Conservation (phyloP, 2,329 filamentous ascomycete species). For the Metarhizium anisopliae region DNA sequence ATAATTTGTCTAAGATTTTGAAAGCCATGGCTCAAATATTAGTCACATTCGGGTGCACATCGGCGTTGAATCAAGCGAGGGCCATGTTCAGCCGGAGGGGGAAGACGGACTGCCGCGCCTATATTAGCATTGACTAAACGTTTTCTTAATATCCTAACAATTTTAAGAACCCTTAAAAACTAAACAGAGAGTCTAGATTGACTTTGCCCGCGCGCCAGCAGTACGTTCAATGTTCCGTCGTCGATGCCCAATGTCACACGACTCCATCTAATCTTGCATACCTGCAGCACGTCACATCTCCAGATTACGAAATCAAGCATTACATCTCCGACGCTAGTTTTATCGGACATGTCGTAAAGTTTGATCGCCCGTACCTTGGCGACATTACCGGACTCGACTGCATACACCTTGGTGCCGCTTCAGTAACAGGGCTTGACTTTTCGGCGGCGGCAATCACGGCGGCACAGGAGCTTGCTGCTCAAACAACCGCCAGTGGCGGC, state of each 20-base stretch:
- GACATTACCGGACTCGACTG: conserved; percentile 5
- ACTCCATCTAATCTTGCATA: background rate
- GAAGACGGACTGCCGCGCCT: too few relatives aligned
- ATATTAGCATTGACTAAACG: too few relatives aligned
- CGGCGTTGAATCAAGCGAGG: too few relatives aligned
- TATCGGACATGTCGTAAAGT: background rate
- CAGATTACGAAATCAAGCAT: conserved; percentile 7
- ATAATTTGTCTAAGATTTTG: too few relatives aligned
- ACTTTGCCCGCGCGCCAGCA: background rate
- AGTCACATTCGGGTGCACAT: too few relatives aligned
- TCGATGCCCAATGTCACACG: background rate
- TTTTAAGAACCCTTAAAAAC: too few relatives aligned
- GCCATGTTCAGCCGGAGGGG: too few relatives aligned
- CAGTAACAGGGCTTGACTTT: conserved; percentile 11
- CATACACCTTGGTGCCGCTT: conserved; percentile 8
- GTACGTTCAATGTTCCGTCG: conserved; percentile 1
- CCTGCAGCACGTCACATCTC: conserved; percentile 7
- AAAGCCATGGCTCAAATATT: too few relatives aligned
- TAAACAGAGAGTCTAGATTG: too few relatives aligned
- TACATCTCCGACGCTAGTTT: conserved; percentile 5
- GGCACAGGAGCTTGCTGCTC: background rate
- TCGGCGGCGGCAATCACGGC: conserved; percentile 6
- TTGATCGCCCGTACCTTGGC: conserved; percentile 6
- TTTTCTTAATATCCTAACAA: too few relatives aligned
- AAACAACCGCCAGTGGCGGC: too few relatives aligned